phyloP scores from a whole-genome alignment of 2,329 filamentous ascomycete species.

The Colletotrichum scovillei region DNA sequence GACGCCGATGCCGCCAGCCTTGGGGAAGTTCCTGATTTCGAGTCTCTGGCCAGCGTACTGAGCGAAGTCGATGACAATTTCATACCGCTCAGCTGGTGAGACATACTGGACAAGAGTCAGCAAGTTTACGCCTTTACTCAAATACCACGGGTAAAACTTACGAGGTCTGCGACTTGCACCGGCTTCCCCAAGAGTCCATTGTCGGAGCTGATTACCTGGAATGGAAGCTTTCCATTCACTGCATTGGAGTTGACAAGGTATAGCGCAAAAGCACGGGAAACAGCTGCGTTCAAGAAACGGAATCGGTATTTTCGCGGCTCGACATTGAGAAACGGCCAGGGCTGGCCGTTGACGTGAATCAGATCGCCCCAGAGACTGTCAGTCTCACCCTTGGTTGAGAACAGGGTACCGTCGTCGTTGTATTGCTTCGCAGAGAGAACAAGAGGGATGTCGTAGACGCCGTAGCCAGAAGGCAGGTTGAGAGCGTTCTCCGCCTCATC shows the following conservation, averaged over 20 bases:
- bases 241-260: constrained; percentile 52
- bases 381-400: constrained; percentile 55
- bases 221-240: constrained; percentile 49
- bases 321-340: constrained; percentile 68
- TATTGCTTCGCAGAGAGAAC: constrained; percentile 63
- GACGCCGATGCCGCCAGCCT: constrained; percentile 45
- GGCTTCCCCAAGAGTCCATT: constrained; percentile 60
- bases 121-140: constrained; percentile 36
- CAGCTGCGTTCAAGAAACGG: constrained; percentile 60
- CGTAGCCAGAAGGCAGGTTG: constrained; percentile 59
- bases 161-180: constrained; percentile 51
- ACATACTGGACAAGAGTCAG: constrained; percentile 43
- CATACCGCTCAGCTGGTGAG: constrained; percentile 68
- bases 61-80: constrained; percentile 67
- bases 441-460: constrained; percentile 64
- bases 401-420: constrained; percentile 59
- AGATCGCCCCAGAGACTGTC: constrained; percentile 66
- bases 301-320: constrained; percentile 72
- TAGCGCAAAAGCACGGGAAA: constrained; percentile 59
- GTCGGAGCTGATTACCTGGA: constrained; percentile 66
- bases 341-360: constrained; percentile 68
- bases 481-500: constrained; percentile 61
- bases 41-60: constrained; percentile 60
- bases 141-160: neutral
- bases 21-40: constrained; percentile 49